Conservation (phyloP, 2,329 filamentous ascomycete genomes). For the Lasiodiplodia hormozganensis region DNA sequence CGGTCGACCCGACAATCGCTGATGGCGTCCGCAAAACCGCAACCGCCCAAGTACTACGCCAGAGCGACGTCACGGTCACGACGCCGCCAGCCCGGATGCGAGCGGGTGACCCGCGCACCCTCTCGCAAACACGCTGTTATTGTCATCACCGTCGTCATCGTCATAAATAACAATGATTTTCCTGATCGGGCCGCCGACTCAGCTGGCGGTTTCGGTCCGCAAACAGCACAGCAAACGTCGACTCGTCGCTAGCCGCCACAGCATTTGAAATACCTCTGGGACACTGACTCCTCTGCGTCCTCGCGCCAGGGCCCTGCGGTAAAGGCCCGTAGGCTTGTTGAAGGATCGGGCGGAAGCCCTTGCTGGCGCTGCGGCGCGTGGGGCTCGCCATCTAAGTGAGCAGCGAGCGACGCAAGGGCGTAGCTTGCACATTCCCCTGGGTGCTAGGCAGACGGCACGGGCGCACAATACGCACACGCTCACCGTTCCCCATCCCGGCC, state of each 20-base stretch:
- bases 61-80: conserved; percentile 22
- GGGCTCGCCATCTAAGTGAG: conserved; percentile 26
- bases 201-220: conserved; percentile 27
- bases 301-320: conserved; percentile 14
- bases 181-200: conserved; percentile 7
- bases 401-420: conserved; percentile 23
- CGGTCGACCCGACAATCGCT: conserved; percentile 27
- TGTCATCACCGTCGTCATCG: background rate
- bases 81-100: conserved; percentile 11
- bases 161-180: background rate
- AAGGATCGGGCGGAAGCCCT: conserved; percentile 27
- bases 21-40: conserved; percentile 17
- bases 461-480: conserved; percentile 14
- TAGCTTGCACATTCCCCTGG: conserved; percentile 26
- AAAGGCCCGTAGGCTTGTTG: conserved; percentile 19
- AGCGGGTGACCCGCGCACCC: conserved; percentile 6
- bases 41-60: conserved; percentile 17
- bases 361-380: conserved; percentile 23
- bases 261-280: conserved; percentile 27
- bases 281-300: conserved; percentile 20
- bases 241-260: conserved; percentile 21
- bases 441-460: conserved; percentile 14
- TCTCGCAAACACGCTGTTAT: conserved; percentile 2
- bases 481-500: conserved; percentile 20
- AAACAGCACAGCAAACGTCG: conserved; percentile 15